Conservation (phyloP, 2,329 filamentous ascomycete species). For the Elsinoe fawcettii region DNA sequence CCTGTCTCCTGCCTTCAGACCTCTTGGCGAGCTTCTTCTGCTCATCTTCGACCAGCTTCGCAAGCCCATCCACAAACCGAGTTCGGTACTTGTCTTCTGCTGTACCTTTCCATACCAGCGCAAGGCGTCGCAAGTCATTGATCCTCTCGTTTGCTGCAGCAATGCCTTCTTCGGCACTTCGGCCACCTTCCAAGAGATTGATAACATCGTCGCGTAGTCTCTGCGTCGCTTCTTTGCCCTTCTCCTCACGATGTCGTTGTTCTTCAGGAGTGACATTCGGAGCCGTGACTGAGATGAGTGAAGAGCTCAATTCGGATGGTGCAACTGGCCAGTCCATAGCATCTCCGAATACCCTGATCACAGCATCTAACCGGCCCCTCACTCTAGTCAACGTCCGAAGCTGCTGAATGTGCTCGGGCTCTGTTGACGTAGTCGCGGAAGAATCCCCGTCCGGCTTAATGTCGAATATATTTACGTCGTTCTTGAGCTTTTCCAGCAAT, state of each 20-base stretch:
- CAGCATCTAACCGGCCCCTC: slow-evolving; percentile 73
- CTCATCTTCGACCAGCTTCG: slow-evolving; percentile 73
- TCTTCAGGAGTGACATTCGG: slow-evolving; percentile 56
- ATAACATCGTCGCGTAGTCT: slow-evolving; percentile 64
- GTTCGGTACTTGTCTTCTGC: slow-evolving; percentile 80
- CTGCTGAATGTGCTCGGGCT: slow-evolving; percentile 57
- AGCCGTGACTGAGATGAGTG: slow-evolving; percentile 82
- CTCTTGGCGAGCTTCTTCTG: slow-evolving; percentile 38
- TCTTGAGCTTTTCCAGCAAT: slow-evolving; percentile 61
- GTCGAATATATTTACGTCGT: slow-evolving; percentile 67
- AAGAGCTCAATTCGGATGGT: slow-evolving; percentile 80
- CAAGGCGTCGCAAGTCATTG: slow-evolving; percentile 67
- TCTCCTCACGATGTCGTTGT: slow-evolving; percentile 69
- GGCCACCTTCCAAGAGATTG: slow-evolving; percentile 50
- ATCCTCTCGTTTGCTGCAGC: slow-evolving; percentile 67
- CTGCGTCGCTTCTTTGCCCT: slow-evolving; percentile 72
- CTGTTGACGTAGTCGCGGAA: slow-evolving; percentile 43
- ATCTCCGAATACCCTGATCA: slow-evolving; percentile 86
- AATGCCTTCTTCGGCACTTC: slow-evolving; percentile 57
- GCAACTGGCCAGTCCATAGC: slow-evolving; percentile 94
- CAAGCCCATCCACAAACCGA: slow-evolving; percentile 74
- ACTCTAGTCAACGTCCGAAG: slow-evolving; percentile 77
- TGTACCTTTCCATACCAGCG: slow-evolving; percentile 87
- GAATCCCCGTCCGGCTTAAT: slow-evolving; percentile 34
- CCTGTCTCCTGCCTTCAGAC: slow-evolving; percentile 18